Base-by-base conservation (phyloP, 2,329 filamentous ascomycete genomes). In the Calcarisporium arbuscula region DNA sequence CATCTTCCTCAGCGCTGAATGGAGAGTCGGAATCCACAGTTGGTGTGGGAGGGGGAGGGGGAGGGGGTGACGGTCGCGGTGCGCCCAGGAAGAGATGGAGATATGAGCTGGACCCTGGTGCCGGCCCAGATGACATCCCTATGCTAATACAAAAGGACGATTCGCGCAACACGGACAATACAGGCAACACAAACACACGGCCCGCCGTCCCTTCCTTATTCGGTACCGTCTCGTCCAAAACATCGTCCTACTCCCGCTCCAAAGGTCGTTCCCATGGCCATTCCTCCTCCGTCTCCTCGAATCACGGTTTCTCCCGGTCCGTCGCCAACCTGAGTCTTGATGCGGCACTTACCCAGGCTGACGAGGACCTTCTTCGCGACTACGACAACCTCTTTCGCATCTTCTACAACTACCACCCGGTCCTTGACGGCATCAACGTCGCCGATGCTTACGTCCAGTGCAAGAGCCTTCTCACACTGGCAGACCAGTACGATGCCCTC, bases 351-450 rank as follows among this genome's bases (percentile, higher is more conserved):
- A 74, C 70, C 11, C 72, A 75, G 38, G 70, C 76, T 30, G 77
- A 86, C 35, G 68, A 85, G 50, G 85, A 94, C 44, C 73, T 88
- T 16, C 71, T 95, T 30, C 85, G 86, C 48, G 86, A 95, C 63
- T 95, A 96, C 60, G 88, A 95, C 57, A 95, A 95, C 57, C 72
- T 96, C 16, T 94, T 96, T 57, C 85, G 89, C 49, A 83, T 92
- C 42, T 95, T 95, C 67, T 96, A 96, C 70, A 95, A 95, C 58
- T 85, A 94, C 56, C 68, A 87, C 0, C 90, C 90, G 0, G 54
- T 78, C 0, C 73, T 96, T 20, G 89, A 95, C 60, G 74, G 77
- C 18, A 72, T 92, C 57, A 94, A 92, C 57, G 94, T 96, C 44
- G 87, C 88, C 35, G 83, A 88, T 41, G 88, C 89, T 17, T 95